phyloP scores from a whole-genome alignment of 768 basidiomycete species.

The Tylopilus sp. region DNA sequence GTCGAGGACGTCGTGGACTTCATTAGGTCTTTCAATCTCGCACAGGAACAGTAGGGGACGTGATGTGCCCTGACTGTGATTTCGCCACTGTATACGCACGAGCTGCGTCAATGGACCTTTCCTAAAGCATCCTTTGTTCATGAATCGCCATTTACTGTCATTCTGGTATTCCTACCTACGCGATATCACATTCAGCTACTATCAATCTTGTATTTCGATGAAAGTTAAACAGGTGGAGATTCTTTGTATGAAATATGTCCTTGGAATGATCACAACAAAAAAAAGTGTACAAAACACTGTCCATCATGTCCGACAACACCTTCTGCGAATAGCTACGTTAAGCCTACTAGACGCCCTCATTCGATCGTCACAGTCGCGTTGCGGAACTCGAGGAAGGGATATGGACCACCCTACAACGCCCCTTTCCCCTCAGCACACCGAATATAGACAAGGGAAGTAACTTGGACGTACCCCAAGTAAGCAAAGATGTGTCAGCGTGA shows the following conservation, averaged over 20 bases:
- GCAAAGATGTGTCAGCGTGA: constrained; percentile 30
- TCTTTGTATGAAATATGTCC: no score
- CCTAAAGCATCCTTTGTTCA: background rate
- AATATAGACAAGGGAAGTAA: background rate
- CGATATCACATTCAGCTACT: no score
- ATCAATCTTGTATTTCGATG: no score
- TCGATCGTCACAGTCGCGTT: constrained; percentile 13
- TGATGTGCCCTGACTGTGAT: no score
- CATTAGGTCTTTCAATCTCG: no score
- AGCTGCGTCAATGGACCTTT: background rate
- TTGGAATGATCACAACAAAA: background rate
- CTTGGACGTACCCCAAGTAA: constrained; percentile 26
- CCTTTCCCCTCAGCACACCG: background rate
- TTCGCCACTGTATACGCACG: no score
- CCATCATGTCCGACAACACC: background rate
- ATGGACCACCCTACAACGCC: constrained; percentile 17
- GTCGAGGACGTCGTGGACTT: no score
- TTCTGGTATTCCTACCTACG: no score
- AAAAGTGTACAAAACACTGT: background rate
- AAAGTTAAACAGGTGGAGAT: no score
- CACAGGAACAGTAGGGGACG: no score
- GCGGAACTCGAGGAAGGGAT: constrained; percentile 29
- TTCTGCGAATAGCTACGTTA: background rate
- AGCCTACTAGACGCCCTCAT: background rate
- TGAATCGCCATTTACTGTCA: no score